Conservation (phyloP, 1,284 basidiomycete species). For the Moesziomyces sp. region DNA sequence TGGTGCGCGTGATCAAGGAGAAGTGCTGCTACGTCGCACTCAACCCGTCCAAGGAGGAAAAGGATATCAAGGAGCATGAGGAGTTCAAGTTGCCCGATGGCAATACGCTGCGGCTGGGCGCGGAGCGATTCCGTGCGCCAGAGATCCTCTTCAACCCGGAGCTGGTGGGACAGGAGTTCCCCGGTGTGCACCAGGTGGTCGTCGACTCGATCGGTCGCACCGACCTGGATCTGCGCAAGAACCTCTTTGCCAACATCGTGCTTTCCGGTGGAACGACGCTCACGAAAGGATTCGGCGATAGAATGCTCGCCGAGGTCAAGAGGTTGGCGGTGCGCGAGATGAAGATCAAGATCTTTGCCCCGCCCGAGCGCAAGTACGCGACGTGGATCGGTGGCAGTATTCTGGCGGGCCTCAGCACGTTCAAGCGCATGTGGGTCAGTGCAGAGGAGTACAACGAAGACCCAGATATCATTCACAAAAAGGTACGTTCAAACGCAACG, state of each 20-base stretch:
- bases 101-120: slow-evolving; percentile 90
- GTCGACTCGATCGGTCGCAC: slow-evolving; percentile 71
- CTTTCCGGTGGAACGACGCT: slow-evolving; percentile 93
- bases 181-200: slow-evolving; percentile 91
- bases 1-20: slow-evolving; percentile 97
- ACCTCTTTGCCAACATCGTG: slow-evolving; percentile 94
- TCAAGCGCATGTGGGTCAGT: slow-evolving; percentile 88
- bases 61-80: slow-evolving; percentile 77
- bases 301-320: slow-evolving; percentile 93
- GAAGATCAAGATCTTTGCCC: slow-evolving; percentile 99
- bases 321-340: slow-evolving; percentile 95
- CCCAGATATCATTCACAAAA: slow-evolving; percentile 93
- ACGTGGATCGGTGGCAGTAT: slow-evolving; percentile 94
- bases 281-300: slow-evolving; percentile 80
- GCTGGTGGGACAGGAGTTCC: slow-evolving; percentile 93
- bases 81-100: slow-evolving; percentile 96
- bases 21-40: slow-evolving; percentile 95
- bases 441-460: slow-evolving; percentile 99
- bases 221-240: slow-evolving; percentile 86
- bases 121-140: slow-evolving; percentile 94
- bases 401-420: slow-evolving; percentile 91
- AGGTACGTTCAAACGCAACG: slow-evolving; percentile 19
- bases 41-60: slow-evolving; percentile 93
- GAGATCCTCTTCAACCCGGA: slow-evolving; percentile 99
- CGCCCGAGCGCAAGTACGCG: slow-evolving; percentile 99